A percentile compares a stretch with the other conserved stretches of the same genome.
phyloP scores from a whole-genome alignment of 2,329 filamentous ascomycete genomes.

The Hymenoscyphus linearis region DNA sequence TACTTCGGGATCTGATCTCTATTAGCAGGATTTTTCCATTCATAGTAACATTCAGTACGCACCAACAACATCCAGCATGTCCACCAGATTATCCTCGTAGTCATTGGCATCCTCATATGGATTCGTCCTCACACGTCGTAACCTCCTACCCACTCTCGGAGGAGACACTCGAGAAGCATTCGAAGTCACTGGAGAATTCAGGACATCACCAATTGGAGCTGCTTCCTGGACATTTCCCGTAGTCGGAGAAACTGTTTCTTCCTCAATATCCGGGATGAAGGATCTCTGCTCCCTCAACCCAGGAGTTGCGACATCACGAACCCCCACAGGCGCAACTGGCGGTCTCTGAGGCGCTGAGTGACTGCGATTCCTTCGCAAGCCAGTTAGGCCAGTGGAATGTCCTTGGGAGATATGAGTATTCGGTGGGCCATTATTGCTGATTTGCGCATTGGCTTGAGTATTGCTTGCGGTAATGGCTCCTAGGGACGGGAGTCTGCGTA shows the following conservation, averaged over 20 bases:
- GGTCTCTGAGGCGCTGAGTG: conserved; percentile 17
- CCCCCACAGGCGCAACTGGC: not conserved
- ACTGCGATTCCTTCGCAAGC: conserved; percentile 17
- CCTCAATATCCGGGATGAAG: conserved; percentile 15
- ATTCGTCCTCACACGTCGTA: conserved; percentile 20
- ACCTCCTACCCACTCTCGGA: conserved; percentile 10
- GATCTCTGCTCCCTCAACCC: not conserved
- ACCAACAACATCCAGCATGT: conserved; percentile 65
- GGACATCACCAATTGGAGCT: not conserved
- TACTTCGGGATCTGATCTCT: conserved; percentile 40
- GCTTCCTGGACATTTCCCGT: conserved; percentile 1
- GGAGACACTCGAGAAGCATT: not conserved
- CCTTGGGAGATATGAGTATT: not conserved
- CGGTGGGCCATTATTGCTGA: not conserved
- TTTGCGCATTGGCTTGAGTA: conserved; percentile 1
- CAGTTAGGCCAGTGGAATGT: no score
- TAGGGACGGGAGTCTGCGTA: conserved; percentile 2
- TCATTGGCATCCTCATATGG: conserved; percentile 33
- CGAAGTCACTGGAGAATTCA: conserved; percentile 1
- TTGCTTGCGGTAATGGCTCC: not conserved
- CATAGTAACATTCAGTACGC: conserved; percentile 26
- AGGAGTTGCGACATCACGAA: not conserved
- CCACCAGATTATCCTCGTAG: conserved; percentile 58
- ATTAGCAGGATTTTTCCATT: conserved; percentile 7
- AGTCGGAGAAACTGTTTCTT: conserved; percentile 13